Evolutionary conservation across 257 asterid species (phyloP), one percentile per base, ranked within the genome.

Genomic region (Forsythia viridissima): DNA sequence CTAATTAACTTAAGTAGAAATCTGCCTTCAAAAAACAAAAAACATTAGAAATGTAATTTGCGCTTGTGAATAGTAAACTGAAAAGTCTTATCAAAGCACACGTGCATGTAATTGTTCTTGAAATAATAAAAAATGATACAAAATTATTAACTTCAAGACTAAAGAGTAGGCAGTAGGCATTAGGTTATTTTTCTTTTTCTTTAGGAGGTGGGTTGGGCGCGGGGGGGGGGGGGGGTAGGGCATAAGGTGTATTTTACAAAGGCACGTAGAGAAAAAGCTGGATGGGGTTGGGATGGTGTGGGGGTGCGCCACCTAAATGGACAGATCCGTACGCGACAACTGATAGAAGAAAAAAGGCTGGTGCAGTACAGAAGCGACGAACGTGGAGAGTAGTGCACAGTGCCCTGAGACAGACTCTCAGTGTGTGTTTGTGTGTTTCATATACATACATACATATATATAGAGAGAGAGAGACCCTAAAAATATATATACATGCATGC

Each of bases 91-190:
- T 76, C 77, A 80, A 76, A 63, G 41, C 89, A 88, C 91, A 88
- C 91, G 89, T 88, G 91, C 89, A 80, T 38, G 80, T 51, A 68
- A 76, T 82, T 76, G 68, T 71, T 57, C 18, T 43, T 43, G 34
- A 70, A 30, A 77, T 59, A 77, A 74, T n/a, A 75, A 71, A 38
- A 51, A 82, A 82, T 79, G 82, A 75, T 55, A n/a, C 30, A 39
- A 12, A 4, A 70, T 73, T 24, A 74, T 74, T 73, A 78, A 74
- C 10, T 57, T 20, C 12, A 18, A 42, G 65, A 9, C 3, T n/a
- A 34, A 18, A 20, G 8, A 71, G 10, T 40, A 38, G 76, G 66
- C 5, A 16, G 8, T 61, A 21, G 16, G 37, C 4, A 8, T 12
- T 44, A 74, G 11, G 38, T 15, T 61, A 61, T 15, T 20, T 21